Percentiles rank a stretch among this genome's conserved stretches.
These are phyloP conservation scores for Poteriospumella lacustris DNA, from an alignment of 108 stramenopile species.

Conservation along the genomic window DNA sequence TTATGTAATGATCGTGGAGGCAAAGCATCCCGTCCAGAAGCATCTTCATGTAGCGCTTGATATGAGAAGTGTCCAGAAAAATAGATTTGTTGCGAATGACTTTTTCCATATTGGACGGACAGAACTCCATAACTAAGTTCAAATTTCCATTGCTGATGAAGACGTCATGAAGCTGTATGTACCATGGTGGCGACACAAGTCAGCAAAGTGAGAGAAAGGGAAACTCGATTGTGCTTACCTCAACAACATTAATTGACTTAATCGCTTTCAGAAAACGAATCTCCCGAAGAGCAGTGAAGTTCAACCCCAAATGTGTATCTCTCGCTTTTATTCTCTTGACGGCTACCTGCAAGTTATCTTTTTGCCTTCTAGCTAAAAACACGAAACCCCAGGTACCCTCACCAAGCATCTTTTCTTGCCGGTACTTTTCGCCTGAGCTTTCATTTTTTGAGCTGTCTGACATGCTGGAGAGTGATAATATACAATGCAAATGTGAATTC, in stretches of 20 bases:
- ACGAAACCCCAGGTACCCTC: slow-evolving; percentile 29
- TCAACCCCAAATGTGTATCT: neutral
- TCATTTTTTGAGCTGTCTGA: too few relatives aligned
- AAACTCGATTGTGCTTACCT: neutral
- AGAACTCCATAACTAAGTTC: slow-evolving; percentile 22
- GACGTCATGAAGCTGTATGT: slow-evolving; percentile 6
- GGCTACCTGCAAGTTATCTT: neutral
- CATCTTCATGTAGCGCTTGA: slow-evolving; percentile 17
- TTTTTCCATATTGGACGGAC: neutral
- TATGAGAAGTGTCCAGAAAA: neutral
- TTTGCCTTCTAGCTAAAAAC: neutral
- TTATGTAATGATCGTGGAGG: neutral
- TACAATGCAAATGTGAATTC: too few relatives aligned
- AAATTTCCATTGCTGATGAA: neutral
- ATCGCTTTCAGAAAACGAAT: slow-evolving; percentile 1
- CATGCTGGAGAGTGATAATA: too few relatives aligned
- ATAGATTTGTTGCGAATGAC: slow-evolving; percentile 10
- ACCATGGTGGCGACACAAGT: neutral
- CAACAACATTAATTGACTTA: neutral
- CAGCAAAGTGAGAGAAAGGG: neutral
- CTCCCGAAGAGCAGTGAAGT: slow-evolving; percentile 24
- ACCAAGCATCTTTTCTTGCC: slow-evolving; percentile 1
- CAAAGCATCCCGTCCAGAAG: neutral
- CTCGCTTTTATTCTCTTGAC: slow-evolving; percentile 16
- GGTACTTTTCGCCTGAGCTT: too few relatives aligned